Evolutionary conservation across 805 yeast species (phyloP).

Genomic region (Geotrichum ghanense): DNA sequence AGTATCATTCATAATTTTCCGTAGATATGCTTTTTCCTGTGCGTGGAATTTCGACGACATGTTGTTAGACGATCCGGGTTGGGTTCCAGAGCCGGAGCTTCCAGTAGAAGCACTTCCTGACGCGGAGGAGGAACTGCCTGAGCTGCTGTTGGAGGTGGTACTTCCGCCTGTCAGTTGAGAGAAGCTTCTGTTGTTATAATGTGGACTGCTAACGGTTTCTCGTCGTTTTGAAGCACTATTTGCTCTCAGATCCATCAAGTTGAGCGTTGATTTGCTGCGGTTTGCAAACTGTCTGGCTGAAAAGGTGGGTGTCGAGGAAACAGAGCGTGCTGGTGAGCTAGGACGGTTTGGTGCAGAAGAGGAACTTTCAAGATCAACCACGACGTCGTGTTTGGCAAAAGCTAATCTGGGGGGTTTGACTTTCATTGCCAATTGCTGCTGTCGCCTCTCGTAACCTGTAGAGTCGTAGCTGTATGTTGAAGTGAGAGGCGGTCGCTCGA

Average conservation of each 20-base stretch:
- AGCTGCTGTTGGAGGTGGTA: background rate
- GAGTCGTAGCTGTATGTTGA: background rate
- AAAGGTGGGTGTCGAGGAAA: background rate
- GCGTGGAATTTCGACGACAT: slow-evolving; percentile 30
- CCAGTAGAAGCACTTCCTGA: background rate
- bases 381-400: background rate
- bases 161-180: background rate
- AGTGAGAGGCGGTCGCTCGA: background rate
- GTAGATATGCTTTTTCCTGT: slow-evolving; percentile 58
- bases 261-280: background rate
- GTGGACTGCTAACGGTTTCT: background rate
- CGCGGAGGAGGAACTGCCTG: too few relatives aligned
- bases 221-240: background rate
- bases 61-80: background rate
- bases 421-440: background rate
- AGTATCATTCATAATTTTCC: slow-evolving; percentile 54
- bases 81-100: background rate
- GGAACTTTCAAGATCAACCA: background rate
- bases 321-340: background rate
- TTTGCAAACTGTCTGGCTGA: background rate
- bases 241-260: background rate
- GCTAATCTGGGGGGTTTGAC: background rate
- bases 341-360: background rate
- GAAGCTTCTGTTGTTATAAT: background rate
- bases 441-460: background rate